These are phyloP conservation scores for Capronia coronata DNA, from an alignment of 2,329 filamentous ascomycete genomes.

Conservation along the genomic window DNA sequence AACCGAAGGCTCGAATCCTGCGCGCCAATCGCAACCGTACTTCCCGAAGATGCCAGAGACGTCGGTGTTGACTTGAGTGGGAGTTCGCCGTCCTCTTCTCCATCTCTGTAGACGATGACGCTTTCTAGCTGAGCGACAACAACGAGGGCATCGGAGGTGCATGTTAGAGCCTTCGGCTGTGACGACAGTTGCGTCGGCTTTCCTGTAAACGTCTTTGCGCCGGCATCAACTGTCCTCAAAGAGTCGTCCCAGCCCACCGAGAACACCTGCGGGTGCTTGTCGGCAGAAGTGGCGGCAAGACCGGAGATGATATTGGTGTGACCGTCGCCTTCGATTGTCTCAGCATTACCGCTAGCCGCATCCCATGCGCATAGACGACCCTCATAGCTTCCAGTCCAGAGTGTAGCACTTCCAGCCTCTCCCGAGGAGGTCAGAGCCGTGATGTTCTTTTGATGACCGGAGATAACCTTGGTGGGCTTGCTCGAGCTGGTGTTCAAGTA, in stretches of 20 bases:
- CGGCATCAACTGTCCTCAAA: conserved; percentile 68
- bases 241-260: conserved; percentile 94
- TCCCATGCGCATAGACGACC: conserved; percentile 85
- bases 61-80: conserved; percentile 60
- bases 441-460: conserved; percentile 87
- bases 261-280: conserved; percentile 56
- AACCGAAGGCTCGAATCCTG: conserved; percentile 69
- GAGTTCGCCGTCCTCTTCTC: conserved; percentile 53
- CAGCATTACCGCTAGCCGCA: conserved; percentile 59
- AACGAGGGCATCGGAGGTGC: conserved; percentile 47
- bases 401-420: conserved; percentile 44
- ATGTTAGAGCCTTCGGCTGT: conserved; percentile 71
- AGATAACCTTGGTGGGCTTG: conserved; percentile 63
- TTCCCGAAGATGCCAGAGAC: conserved; percentile 62
- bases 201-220: conserved; percentile 68
- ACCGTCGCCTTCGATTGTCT: conserved; percentile 67
- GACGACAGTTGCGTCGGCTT: conserved; percentile 60
- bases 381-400: conserved; percentile 90
- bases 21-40: conserved; percentile 67
- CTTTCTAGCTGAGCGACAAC: conserved; percentile 56
- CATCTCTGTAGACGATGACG: conserved; percentile 52
- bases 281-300: conserved; percentile 50
- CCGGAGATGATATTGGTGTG: conserved; percentile 83
- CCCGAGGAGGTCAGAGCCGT: conserved; percentile 62
- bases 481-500: conserved; percentile 70